These are phyloP conservation scores for Aspergillus candidus DNA, from an alignment of 2,329 filamentous ascomycete genomes.

Conservation along the genomic window DNA sequence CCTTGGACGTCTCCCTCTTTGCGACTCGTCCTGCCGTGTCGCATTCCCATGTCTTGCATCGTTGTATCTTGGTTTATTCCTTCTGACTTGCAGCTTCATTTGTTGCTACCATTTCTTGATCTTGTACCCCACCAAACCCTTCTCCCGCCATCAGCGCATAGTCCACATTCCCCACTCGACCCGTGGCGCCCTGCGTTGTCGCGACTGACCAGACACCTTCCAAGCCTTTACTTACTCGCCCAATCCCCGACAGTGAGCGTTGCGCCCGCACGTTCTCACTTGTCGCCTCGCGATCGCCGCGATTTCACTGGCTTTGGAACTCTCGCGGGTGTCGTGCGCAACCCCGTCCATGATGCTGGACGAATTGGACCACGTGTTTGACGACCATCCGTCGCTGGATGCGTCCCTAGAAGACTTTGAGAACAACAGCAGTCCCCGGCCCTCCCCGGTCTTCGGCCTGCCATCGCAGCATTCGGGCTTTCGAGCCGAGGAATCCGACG, in stretches of 20 bases:
- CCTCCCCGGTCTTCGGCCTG: conserved; percentile 49
- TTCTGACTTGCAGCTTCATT: conserved; percentile 7
- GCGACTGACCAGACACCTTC: background rate
- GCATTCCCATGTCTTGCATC: conserved; percentile 10
- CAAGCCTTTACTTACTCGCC: background rate
- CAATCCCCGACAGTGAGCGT: background rate
- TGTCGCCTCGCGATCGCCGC: conserved; percentile 16
- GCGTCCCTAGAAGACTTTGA: conserved; percentile 60
- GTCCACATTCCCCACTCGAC: background rate
- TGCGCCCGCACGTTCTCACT: conserved; percentile 13
- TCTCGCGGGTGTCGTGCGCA: conserved; percentile 19
- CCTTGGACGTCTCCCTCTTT: conserved; percentile 5
- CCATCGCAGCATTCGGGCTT: conserved; percentile 60
- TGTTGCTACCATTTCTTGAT: conserved; percentile 3
- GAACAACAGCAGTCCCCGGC: conserved; percentile 41
- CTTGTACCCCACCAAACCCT: background rate
- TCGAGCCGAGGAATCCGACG: conserved; percentile 48
- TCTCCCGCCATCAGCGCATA: conserved; percentile 2
- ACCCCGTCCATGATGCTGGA: conserved; percentile 39
- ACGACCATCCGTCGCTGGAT: conserved; percentile 55
- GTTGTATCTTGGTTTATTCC: conserved; percentile 5
- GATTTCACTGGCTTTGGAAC: conserved; percentile 20
- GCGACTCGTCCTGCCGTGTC: background rate
- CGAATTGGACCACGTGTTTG: conserved; percentile 46
- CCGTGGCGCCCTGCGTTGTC: too few species aligned